Conservation (phyloP, 495 filamentous ascomycete species). For the Xylaria telfairii region DNA sequence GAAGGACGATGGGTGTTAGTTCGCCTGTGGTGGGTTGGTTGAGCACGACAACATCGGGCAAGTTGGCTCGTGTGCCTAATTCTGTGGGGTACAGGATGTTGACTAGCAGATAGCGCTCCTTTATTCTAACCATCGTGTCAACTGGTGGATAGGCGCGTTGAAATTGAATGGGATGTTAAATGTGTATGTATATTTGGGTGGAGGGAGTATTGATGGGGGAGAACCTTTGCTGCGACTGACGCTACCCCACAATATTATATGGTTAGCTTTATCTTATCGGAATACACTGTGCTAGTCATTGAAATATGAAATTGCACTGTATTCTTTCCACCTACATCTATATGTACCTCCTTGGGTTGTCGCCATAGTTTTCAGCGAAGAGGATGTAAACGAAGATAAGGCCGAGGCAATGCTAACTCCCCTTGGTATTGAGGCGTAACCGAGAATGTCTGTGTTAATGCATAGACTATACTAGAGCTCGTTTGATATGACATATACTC, state of each 20-base stretch:
- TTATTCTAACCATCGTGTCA: constrained; percentile 88
- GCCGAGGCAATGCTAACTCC: background rate
- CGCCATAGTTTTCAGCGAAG: background rate
- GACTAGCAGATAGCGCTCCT: constrained; percentile 91
- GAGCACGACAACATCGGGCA: constrained; percentile 69
- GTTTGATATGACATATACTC: background rate
- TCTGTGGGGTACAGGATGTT: constrained; percentile 85
- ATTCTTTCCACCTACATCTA: too few species aligned
- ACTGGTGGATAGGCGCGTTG: constrained; percentile 2
- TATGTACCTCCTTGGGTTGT: too few species aligned
- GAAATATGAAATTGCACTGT: background rate
- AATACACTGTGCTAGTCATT: background rate
- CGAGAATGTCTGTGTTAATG: background rate
- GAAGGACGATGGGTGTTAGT: constrained; percentile 66
- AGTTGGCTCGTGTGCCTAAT: constrained; percentile 42
- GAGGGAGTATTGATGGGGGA: background rate
- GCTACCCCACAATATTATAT: constrained; percentile 5
- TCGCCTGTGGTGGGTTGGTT: constrained; percentile 75
- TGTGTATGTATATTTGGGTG: too few species aligned
- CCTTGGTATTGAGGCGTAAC: background rate
- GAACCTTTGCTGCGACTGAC: background rate
- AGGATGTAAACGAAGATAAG: background rate
- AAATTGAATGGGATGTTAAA: background rate
- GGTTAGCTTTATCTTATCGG: constrained; percentile 5
- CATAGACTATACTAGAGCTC: background rate